These are phyloP conservation scores for Trametes polyzona DNA, from an alignment of 1,284 basidiomycete genomes.

Conservation along the genomic window DNA sequence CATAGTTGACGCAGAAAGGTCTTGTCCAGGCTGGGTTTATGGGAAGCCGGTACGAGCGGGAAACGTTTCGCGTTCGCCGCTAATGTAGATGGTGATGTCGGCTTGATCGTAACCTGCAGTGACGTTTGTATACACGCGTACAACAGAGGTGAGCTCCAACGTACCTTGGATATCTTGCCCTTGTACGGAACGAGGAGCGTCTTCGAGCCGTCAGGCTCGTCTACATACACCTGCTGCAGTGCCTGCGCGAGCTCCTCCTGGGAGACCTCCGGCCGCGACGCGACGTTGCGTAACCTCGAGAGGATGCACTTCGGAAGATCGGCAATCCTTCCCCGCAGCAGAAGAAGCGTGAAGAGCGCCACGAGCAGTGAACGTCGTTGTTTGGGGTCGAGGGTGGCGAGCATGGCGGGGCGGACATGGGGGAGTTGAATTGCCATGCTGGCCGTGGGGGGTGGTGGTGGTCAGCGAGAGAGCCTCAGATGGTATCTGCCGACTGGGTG, in stretches of 20 bases:
- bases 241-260: constrained; percentile 51
- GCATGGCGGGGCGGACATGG: constrained; percentile 6
- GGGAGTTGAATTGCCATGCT: constrained; percentile 18
- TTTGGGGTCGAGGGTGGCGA: constrained; percentile 15
- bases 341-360: constrained; percentile 33
- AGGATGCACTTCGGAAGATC: constrained; percentile 23
- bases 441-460: neutral
- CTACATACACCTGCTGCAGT: constrained; percentile 60
- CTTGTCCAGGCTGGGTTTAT: constrained; percentile 77
- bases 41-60: constrained; percentile 50
- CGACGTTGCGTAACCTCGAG: constrained; percentile 37
- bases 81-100: constrained; percentile 49
- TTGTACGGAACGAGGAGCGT: constrained; percentile 71
- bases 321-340: constrained; percentile 49
- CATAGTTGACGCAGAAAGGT: constrained; percentile 81
- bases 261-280: constrained; percentile 35
- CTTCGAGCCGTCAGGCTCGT: constrained; percentile 59
- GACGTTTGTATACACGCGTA: neutral
- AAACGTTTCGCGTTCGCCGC: constrained; percentile 54
- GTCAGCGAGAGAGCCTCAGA: neutral
- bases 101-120: constrained; percentile 24
- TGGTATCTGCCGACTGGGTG: neutral
- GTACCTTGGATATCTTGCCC: constrained; percentile 62
- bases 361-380: constrained; percentile 22
- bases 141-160: constrained; percentile 14